Percentiles rank a stretch among this genome's conserved stretches.
phyloP scores from a whole-genome alignment of 768 basidiomycete species.

The Russula olivacea region DNA sequence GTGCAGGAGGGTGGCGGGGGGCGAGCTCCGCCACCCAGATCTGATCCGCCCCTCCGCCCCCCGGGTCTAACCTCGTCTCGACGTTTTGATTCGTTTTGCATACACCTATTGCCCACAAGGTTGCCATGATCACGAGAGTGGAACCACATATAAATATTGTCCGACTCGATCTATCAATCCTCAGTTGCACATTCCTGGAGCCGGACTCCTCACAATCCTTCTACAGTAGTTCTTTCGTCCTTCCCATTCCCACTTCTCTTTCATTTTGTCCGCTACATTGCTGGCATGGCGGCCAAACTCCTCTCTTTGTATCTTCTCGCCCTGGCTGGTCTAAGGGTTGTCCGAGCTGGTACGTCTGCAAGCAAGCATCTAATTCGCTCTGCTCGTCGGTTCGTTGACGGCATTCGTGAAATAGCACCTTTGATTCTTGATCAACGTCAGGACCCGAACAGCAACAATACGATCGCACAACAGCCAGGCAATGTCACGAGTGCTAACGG shows the following conservation, averaged over 20 bases:
- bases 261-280: not conserved
- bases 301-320: too few species aligned
- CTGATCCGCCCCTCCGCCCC: too few species aligned
- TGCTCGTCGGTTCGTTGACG: not conserved
- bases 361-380: not conserved
- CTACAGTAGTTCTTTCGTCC: not conserved
- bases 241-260: not conserved
- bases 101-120: not conserved
- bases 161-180: not conserved
- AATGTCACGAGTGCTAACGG: too few species aligned
- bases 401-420: not conserved
- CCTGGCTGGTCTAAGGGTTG: slow-evolving; percentile 5
- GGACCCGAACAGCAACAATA: too few species aligned
- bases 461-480: too few species aligned
- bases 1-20: not conserved
- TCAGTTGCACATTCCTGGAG: slow-evolving; percentile 1
- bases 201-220: slow-evolving; percentile 7
- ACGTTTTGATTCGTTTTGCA: not conserved
- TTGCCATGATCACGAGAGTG: too few species aligned
- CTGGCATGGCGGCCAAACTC: too few species aligned
- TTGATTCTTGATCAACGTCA: not conserved
- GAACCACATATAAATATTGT: not conserved
- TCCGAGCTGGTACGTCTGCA: slow-evolving; percentile 6
- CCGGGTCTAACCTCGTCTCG: not conserved
- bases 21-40: too few species aligned